These are phyloP conservation scores for Podaxis pistillaris DNA, from an alignment of 768 basidiomycete species.

Conservation along the genomic window DNA sequence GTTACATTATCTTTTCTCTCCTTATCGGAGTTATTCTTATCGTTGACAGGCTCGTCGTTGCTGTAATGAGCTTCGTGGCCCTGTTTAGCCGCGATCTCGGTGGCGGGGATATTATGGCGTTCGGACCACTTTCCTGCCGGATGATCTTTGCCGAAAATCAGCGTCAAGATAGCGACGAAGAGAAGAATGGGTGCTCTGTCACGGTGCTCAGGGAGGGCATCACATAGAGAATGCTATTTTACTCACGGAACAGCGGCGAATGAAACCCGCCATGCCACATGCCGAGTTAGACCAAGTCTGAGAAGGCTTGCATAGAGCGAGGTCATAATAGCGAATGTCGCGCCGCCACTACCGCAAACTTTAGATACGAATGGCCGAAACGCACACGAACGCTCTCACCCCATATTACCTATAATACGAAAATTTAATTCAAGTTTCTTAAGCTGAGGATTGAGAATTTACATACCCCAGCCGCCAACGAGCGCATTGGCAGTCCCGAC, in stretches of 20 bases:
- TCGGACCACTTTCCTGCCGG: constrained; percentile 54
- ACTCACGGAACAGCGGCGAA: constrained; percentile 53
- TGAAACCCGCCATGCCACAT: constrained; percentile 52
- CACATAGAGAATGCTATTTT: no score
- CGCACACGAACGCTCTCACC: constrained; percentile 21
- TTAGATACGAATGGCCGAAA: not conserved
- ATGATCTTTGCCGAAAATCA: constrained; percentile 52
- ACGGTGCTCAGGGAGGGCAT: not conserved
- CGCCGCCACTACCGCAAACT: constrained; percentile 33
- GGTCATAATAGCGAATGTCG: constrained; percentile 58
- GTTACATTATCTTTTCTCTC: constrained; percentile 12
- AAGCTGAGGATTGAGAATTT: constrained; percentile 17
- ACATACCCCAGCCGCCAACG: constrained; percentile 54
- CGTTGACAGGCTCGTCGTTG: no score
- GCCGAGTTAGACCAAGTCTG: constrained; percentile 31
- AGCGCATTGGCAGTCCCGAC: constrained; percentile 50
- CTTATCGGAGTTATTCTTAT: not conserved
- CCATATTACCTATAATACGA: constrained; percentile 27
- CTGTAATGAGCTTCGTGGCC: not conserved
- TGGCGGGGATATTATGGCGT: constrained; percentile 35
- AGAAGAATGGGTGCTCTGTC: constrained; percentile 46
- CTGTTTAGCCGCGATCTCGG: not conserved
- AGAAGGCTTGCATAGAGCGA: constrained; percentile 43
- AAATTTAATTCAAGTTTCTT: not conserved
- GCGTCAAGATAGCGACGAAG: constrained; percentile 34